Base-by-base conservation (phyloP, 1,284 basidiomycete genomes). In the Leccinum griseonigrum region DNA sequence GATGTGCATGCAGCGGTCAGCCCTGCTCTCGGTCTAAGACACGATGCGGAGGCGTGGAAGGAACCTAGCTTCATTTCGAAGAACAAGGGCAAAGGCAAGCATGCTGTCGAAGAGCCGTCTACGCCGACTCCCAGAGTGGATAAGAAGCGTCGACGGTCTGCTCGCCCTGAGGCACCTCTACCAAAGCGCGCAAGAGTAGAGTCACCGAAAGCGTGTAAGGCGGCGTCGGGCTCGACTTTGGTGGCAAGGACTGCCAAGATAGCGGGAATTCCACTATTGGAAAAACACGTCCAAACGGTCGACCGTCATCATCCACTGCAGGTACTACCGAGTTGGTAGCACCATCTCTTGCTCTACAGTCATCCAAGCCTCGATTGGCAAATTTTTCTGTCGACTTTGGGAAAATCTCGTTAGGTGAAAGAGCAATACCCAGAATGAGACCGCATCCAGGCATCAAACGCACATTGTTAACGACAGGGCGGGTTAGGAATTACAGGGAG, bases 381-480 rank as follows among this genome's bases (percentile, higher is more conserved):
- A 71, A 64, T 16, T 60, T 71, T 56, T 38, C 34, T 46, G 63
- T 65, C 13, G 58, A 68, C 54, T 69, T 71, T 43, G 48, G 60
- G 29, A 61, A 10, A 40, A 54, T 68, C 16, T 32, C 61, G 3
- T 48, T 63, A 36, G 60, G 61, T 1, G 54, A 40, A 55, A 28
- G 36, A 4, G 29, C 60, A 16, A 58, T 59, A 10, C 59, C 65
- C 28, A 55, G 4, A 54, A 38, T 69, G 34, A 56, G 66, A 26
- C 3, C 63, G 56, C 31, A 57, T 22, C 54, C 18, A 10, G 60
- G 63, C 4, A 43, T 72, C 1, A 61, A 51, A 28, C 11, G n/a
- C 1, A 55, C 58, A 2, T 22, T 73, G 29, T 58, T 74, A 59
- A 75, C 64, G 52, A 74, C 74, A 9, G 72, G 74, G n/a, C 71